A percentile compares a stretch with the other conserved stretches of the same genome.
Conservation (phyloP, 2,329 filamentous ascomycete genomes). For the Scytalidium lignicola region DNA sequence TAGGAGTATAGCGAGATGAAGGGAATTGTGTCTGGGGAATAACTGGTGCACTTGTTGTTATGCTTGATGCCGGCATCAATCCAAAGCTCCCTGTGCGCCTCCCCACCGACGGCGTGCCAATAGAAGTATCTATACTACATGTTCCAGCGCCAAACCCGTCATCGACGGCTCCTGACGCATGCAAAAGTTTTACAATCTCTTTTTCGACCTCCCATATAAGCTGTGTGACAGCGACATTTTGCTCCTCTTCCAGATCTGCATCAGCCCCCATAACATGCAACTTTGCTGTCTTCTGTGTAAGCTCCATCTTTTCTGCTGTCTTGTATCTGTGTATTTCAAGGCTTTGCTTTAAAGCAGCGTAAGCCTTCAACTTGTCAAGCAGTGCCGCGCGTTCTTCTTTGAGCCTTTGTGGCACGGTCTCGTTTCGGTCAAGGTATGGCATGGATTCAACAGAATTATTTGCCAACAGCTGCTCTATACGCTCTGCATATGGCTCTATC, state of each 20-base stretch:
- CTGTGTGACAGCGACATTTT: slow-evolving; percentile 11
- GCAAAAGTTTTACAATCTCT: slow-evolving; percentile 18
- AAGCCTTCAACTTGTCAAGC: slow-evolving; percentile 18
- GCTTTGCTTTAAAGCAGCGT: slow-evolving; percentile 8
- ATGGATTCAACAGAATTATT: slow-evolving; percentile 16
- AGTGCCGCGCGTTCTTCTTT: slow-evolving; percentile 19
- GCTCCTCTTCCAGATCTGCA: slow-evolving; percentile 15
- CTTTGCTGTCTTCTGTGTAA: slow-evolving; percentile 14
- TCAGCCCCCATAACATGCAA: slow-evolving; percentile 17
- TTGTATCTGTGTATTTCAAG: slow-evolving; percentile 7
- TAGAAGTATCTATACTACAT: background rate
- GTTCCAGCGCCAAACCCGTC: slow-evolving; percentile 22
- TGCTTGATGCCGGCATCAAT: slow-evolving; percentile 14
- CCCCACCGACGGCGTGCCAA: background rate
- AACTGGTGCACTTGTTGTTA: slow-evolving; percentile 21
- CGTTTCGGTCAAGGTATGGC: slow-evolving; percentile 17
- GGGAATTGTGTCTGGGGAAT: slow-evolving; percentile 26
- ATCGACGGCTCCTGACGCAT: slow-evolving; percentile 21
- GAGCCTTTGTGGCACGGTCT: slow-evolving; percentile 15
- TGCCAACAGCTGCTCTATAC: slow-evolving; percentile 12
- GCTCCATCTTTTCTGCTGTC: slow-evolving; percentile 15
- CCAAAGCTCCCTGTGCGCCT: background rate
- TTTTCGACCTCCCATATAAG: slow-evolving; percentile 20
- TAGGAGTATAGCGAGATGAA: slow-evolving; percentile 4
- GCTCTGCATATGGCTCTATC: slow-evolving; percentile 15